A percentile compares a stretch with the other conserved stretches of the same genome.
Evolutionary conservation across 257 asterid genomes (phyloP).

Genomic region (Vinca minor): DNA sequence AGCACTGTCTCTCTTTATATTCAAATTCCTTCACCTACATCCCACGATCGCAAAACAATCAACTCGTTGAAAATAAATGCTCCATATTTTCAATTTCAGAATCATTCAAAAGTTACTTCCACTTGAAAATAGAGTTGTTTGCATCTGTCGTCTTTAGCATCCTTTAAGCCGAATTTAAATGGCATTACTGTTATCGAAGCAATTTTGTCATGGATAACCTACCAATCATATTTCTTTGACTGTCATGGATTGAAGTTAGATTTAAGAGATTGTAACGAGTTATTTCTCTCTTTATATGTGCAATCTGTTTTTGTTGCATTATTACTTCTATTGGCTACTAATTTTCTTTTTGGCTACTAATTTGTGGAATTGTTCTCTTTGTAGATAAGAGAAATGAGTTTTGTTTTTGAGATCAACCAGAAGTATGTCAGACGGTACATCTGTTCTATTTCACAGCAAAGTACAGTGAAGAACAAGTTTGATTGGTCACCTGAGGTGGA

Average conservation of each 20-base stretch:
- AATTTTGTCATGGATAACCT: background rate
- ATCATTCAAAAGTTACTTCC: background rate
- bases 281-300: background rate
- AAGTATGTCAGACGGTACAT: constrained; percentile 47
- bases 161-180: background rate
- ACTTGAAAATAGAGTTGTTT: background rate
- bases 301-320: background rate
- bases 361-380: constrained; percentile 9
- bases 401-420: constrained; percentile 62
- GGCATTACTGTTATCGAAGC: background rate
- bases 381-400: constrained; percentile 73
- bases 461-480: constrained; percentile 32
- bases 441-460: constrained; percentile 27
- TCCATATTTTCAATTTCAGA: background rate
- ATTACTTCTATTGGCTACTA: background rate
- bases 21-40: background rate
- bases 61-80: background rate
- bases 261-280: background rate
- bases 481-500: constrained; percentile 38
- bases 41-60: background rate
- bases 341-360: background rate
- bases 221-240: background rate
- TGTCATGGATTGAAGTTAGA: background rate
- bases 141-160: background rate
- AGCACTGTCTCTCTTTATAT: background rate